Evolutionary conservation across 768 basidiomycete genomes (phyloP), one percentile per base, ranked within the genome.

Genomic region (Scleroderma citrinum): DNA sequence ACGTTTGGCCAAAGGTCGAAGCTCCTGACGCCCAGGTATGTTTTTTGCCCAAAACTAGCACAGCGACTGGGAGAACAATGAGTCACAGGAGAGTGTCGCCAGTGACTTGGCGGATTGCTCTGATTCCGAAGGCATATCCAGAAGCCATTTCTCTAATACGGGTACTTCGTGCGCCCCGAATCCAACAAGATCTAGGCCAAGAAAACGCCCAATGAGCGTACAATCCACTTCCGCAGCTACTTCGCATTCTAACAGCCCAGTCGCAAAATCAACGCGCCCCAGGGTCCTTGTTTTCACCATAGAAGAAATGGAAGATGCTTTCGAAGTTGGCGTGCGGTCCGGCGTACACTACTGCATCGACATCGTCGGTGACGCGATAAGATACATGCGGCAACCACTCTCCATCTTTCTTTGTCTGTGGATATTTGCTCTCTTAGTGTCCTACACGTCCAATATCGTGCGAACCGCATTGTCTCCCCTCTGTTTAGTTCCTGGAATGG

Each of bases 401-500:
- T 73, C 75, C 6, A 45, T 83, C 50, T 56, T 82, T 31, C 55
- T 83, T 20, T 75, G 76, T 51, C 26, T 82, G 10, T 80, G 69
- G 66, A 52, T 83, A 52, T 65, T 85, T 30, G 68, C 76, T 7
- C 55, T 76, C 48, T 53, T 79, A 53, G 42, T 77, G 7, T 62
- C 59, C n/a, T 56, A 61, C 30, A 62, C 82, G 41, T 69, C 73
- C 7, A 41, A 57, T 6, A 72, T 71, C 0, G 45, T 88, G 47
- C 70, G 70, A n/a, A 59, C 65, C 3, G 72, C 75, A 0, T 69
- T 85, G 48, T 59, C 72, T 2, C 85, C 87, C 0, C 42, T 87
- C 1, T 89, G 87, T 63, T 64, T 72, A 41, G 35, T 88, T 13
- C 87, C 87, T 2, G 72, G 77, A 14, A 60, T 87, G 29, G 80